Evolutionary conservation across 78 protist genomes (phyloP), one percentile per base, ranked within the genome.

Genomic region (Polysphondylium violaceum): DNA sequence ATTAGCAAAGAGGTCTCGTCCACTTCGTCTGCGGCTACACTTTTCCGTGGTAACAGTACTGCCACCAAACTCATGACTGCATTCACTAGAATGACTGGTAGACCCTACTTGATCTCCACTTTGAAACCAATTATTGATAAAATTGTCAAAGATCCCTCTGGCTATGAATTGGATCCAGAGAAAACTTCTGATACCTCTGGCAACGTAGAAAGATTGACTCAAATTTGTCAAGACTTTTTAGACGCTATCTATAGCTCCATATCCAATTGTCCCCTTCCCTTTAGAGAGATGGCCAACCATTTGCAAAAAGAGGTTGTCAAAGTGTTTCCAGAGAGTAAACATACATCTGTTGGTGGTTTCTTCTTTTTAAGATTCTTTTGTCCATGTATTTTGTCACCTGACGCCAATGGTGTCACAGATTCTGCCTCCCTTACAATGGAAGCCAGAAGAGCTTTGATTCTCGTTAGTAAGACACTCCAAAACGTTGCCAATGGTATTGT

Each of bases 321-420:
- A 43, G 43, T 56, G 12, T 83, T 83, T 38, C 91, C 91, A 56
- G 91, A 83, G 36, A 83, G 91, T 44, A 83, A 83, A 33, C 91
- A 83, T 83, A 83, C 91, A 7, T 83, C 91, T 0, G 93, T 91
- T 76, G 95, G 95, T 38, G 95, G 89, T 33, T 91, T 91, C 25
- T 63, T 91, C 38, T 91, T 91, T 76, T 68, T 91, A 16, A 33
- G 95, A 36, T 91, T 91, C 90, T 67, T 78, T 23, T 64, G 76
- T 69, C 89, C 95, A 3, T 83, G 92, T 69, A 78, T 91, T 50
- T 43, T 67, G 12, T 65, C 86, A 35, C 95, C 95, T 1, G 87
- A 91, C 58, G 25, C 86, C 23, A 47, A 59, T 76, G 95, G 95
- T 19, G 76, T 91, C 0, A 16, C 50, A 0, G 87, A 60, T 38